phyloP scores from a whole-genome alignment of 805 yeast genomes.

The Wickerhamomyces sydowiorum region DNA sequence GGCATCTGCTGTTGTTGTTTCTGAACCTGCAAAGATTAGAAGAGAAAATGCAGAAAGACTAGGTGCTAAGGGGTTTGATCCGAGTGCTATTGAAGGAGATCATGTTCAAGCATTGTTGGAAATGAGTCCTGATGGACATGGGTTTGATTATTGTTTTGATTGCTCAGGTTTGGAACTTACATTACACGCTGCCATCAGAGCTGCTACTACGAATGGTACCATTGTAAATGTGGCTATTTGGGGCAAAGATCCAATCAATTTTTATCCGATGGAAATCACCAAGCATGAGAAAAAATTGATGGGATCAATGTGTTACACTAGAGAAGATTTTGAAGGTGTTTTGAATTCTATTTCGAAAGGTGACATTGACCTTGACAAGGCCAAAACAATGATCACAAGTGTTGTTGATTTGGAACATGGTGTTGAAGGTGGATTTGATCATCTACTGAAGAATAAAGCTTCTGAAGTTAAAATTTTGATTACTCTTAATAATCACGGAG shows the following conservation, averaged over 20 bases:
- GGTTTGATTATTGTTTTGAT: slow-evolving; percentile 46
- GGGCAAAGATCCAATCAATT: slow-evolving; percentile 44
- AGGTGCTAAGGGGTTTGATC: slow-evolving; percentile 47
- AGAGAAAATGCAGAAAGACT: slow-evolving; percentile 42
- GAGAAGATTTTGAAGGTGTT: slow-evolving; percentile 52
- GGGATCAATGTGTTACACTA: slow-evolving; percentile 59
- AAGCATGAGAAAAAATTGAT: slow-evolving; percentile 47
- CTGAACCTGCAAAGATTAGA: slow-evolving; percentile 45
- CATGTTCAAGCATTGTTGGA: slow-evolving; percentile 32
- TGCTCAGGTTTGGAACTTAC: slow-evolving; percentile 53
- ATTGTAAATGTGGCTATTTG: slow-evolving; percentile 65
- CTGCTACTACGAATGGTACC: slow-evolving; percentile 46
- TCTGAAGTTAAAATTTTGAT: slow-evolving; percentile 49
- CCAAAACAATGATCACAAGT: slow-evolving; percentile 47
- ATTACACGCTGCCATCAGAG: slow-evolving; percentile 42
- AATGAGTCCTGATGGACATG: slow-evolving; percentile 35
- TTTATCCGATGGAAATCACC: slow-evolving; percentile 51
- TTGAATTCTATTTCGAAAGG: slow-evolving; percentile 44
- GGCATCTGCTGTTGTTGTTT: slow-evolving; percentile 37
- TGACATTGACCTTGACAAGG: slow-evolving; percentile 36
- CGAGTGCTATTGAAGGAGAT: slow-evolving; percentile 30
- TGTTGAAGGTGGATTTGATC: slow-evolving; percentile 46
- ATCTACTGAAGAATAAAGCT: slow-evolving; percentile 46
- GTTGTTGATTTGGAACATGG: slow-evolving; percentile 44
- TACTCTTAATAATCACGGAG: slow-evolving; percentile 39